Percentiles rank a stretch among this genome's conserved stretches.
phyloP scores from a whole-genome alignment of 352 stramenopile species.

The Aphanomyces stellatus region DNA sequence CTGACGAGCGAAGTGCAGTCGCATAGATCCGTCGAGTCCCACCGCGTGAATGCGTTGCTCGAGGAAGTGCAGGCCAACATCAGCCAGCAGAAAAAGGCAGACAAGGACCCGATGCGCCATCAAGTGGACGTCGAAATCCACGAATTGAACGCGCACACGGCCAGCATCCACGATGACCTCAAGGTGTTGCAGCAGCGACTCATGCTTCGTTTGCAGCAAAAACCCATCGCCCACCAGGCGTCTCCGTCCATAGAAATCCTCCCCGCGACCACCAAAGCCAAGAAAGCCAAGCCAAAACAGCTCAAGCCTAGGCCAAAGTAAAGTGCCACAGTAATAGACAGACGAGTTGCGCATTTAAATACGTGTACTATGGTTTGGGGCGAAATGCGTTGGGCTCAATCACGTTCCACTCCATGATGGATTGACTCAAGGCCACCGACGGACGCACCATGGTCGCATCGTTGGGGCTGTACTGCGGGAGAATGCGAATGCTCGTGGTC shows the following conservation, averaged over 20 bases:
- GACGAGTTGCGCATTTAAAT: too few relatives aligned
- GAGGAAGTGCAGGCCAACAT: slow-evolving; percentile 17
- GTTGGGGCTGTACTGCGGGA: slow-evolving; percentile 5
- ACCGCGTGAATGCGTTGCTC: slow-evolving; percentile 1
- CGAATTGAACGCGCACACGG: slow-evolving; percentile 45
- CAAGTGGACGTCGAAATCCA: neutral
- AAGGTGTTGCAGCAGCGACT: slow-evolving; percentile 57
- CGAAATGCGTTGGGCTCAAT: neutral
- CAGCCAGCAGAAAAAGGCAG: neutral
- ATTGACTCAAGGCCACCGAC: neutral
- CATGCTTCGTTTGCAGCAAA: slow-evolving; percentile 45
- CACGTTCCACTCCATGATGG: slow-evolving; percentile 1
- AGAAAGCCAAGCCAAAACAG: neutral
- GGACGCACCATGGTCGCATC: neutral
- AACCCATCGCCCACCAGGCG: slow-evolving; percentile 5
- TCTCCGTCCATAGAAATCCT: neutral
- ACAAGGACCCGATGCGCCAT: neutral
- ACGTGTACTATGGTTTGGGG: neutral
- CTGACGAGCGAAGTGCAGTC: slow-evolving; percentile 30
- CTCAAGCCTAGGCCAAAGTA: neutral
- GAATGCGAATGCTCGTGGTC: neutral
- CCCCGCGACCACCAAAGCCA: neutral
- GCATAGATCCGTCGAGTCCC: neutral
- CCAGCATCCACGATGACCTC: slow-evolving; percentile 65
- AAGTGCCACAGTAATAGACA: neutral